phyloP scores from a whole-genome alignment of 208 protist species.

The Crithidia expoeki region DNA sequence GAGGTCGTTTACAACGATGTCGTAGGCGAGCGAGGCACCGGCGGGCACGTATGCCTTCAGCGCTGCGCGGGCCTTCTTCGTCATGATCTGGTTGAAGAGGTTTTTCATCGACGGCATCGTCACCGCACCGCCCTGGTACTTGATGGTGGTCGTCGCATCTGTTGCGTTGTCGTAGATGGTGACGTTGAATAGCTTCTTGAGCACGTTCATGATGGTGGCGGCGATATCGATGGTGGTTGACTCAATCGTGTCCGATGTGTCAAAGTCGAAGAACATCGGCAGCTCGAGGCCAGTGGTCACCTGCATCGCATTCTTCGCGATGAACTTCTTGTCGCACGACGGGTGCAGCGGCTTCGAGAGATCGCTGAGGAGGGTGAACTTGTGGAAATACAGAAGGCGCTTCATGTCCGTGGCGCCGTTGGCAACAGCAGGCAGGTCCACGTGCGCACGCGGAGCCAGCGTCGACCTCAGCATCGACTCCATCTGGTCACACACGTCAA shows the following conservation, averaged over 20 bases:
- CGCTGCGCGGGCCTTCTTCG: constrained; percentile 6
- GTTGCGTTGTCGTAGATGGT: constrained; percentile 16
- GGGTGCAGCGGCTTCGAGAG: constrained; percentile 1
- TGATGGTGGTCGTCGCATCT: constrained; percentile 8
- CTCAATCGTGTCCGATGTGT: background rate
- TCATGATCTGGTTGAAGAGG: constrained; percentile 7
- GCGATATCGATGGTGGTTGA: constrained; percentile 6
- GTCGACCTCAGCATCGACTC: background rate
- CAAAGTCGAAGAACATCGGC: constrained; percentile 7
- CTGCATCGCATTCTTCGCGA: constrained; percentile 19
- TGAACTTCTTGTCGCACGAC: background rate
- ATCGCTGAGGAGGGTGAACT: constrained; percentile 1
- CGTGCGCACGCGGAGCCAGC: background rate
- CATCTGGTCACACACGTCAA: constrained; percentile 8
- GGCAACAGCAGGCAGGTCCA: background rate
- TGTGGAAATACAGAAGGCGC: constrained; percentile 2
- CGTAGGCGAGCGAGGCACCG: constrained; percentile 11
- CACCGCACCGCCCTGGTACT: constrained; percentile 9
- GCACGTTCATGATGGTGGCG: background rate
- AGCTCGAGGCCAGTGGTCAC: constrained; percentile 9
- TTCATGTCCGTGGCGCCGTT: constrained; percentile 5
- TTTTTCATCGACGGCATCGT: constrained; percentile 9
- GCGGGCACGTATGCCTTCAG: constrained; percentile 8
- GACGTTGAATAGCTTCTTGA: constrained; percentile 16
- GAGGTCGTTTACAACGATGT: constrained; percentile 19